Base-by-base conservation (phyloP, 768 basidiomycete species). In the Pilatotrama ljubarskyi region DNA sequence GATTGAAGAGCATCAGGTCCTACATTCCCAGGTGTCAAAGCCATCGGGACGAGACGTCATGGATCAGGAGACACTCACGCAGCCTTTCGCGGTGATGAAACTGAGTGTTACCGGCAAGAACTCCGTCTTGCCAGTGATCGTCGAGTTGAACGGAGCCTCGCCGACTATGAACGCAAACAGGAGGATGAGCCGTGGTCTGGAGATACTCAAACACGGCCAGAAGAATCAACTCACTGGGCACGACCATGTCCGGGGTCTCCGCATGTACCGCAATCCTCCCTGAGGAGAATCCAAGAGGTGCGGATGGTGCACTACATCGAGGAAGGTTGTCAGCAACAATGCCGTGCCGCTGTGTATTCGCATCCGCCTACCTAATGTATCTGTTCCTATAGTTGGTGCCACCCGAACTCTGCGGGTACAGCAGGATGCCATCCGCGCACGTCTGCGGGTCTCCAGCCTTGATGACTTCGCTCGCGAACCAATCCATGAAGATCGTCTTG, bases 401-500 rank as follows among this genome's bases (percentile, higher is more conserved):
- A 2, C 71, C 72, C 14, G 61, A 51, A 64, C 65, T 70, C 47
- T 71, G 70, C 2, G 72, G 72, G 50, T 73, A 73, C 18, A 73
- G 51, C 25, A 69, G 60, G 50, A 73, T 71, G 20, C 59, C 60
- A 15, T 71, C 65, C 13, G 72, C 69, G 54, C 72, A 73, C 15
- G 65, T 66, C 17, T 58, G 61, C 8, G 60, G 53, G 35, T 67
- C 64, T 18, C 50, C 50, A 0, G 57, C 51, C 22, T 51, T 62
- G 22, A 63, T 51, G 15, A 73, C 64, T 9, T 65, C 49, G 15
- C 64, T 46, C 14, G 69, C 66, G 36, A 69, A 66, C 72, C 72
- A 73, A 52, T 71, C 59, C 70, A 67, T 68, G 64, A 73, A 73
- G 32, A 66, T 57, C 17, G 68, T 68, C 58, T 69, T 71, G 63